Conservation (phyloP, 2,329 filamentous ascomycete genomes). For the Orbilia quercus region DNA sequence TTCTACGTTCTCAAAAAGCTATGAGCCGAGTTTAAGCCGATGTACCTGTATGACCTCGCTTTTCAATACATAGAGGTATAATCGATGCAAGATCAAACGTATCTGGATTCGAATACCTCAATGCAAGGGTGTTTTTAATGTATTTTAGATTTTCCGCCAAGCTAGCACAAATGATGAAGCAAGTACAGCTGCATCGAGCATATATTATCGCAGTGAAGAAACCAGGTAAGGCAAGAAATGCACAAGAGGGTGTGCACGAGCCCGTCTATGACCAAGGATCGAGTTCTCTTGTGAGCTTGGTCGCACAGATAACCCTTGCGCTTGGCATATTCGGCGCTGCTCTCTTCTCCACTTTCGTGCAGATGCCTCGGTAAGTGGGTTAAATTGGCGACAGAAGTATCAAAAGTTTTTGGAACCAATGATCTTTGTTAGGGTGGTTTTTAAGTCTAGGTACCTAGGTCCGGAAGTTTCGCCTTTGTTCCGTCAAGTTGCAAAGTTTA, state of each 20-base stretch:
- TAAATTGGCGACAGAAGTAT: background rate
- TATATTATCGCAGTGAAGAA: too few relatives aligned
- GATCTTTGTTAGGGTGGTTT: background rate
- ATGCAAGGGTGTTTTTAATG: too few relatives aligned
- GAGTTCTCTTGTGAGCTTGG: slow-evolving; percentile 11
- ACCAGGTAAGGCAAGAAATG: slow-evolving; percentile 10
- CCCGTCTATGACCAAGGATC: slow-evolving; percentile 19
- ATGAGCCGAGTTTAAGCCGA: slow-evolving; percentile 1
- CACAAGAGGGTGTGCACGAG: slow-evolving; percentile 9
- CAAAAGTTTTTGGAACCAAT: slow-evolving; percentile 24
- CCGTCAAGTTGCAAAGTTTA: slow-evolving; percentile 3
- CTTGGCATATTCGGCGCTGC: slow-evolving; percentile 26
- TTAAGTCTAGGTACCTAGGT: slow-evolving; percentile 3
- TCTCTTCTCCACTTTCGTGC: slow-evolving; percentile 33
- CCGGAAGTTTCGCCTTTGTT: slow-evolving; percentile 39
- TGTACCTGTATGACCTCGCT: background rate
- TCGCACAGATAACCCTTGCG: slow-evolving; percentile 9
- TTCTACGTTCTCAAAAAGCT: background rate
- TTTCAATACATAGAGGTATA: background rate
- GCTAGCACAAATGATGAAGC: too few relatives aligned
- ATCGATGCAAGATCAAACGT: too few relatives aligned
- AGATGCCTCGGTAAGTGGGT: slow-evolving; percentile 47
- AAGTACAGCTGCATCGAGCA: too few relatives aligned
- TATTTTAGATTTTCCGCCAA: slow-evolving; percentile 20
- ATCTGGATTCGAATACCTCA: too few relatives aligned